Conservation (phyloP, 192 early-diverging fungal species). For the Entrophospora sp. region DNA sequence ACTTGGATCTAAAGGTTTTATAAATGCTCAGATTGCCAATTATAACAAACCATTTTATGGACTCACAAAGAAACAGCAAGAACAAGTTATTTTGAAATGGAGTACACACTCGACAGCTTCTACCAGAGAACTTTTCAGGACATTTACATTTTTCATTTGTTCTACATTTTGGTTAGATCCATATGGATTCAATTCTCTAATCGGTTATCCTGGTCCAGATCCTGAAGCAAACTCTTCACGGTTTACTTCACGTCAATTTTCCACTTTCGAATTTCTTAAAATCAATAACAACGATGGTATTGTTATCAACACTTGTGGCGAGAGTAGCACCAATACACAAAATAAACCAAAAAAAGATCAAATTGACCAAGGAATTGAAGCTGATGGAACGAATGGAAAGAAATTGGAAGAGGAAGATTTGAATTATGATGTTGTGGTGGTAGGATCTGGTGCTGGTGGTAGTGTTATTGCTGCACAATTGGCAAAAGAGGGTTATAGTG, state of each 20-base stretch:
- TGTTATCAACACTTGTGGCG: too few relatives aligned
- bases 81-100: constrained; percentile 25
- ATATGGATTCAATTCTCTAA: constrained; percentile 28
- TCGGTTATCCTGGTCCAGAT: constrained; percentile 47
- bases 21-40: constrained; percentile 26
- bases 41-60: constrained; percentile 23
- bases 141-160: constrained; percentile 20
- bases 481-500: constrained; percentile 51
- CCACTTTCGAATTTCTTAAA: constrained; percentile 46
- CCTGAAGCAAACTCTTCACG: constrained; percentile 32
- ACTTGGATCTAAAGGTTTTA: constrained; percentile 22
- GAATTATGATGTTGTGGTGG: constrained; percentile 53
- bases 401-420: too few relatives aligned
- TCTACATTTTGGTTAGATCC: constrained; percentile 8
- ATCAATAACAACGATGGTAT: too few relatives aligned
- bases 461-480: constrained; percentile 60
- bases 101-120: constrained; percentile 13
- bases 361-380: too few relatives aligned
- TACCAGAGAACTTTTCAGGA: constrained; percentile 22
- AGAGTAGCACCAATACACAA: too few relatives aligned
- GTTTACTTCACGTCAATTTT: constrained; percentile 33
- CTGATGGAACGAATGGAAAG: too few relatives aligned
- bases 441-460: constrained; percentile 64
- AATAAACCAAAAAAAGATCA: too few relatives aligned
- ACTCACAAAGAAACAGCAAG: constrained; percentile 24